Evolutionary conservation across 805 yeast species (phyloP).

Genomic region (Candida wancherniae): DNA sequence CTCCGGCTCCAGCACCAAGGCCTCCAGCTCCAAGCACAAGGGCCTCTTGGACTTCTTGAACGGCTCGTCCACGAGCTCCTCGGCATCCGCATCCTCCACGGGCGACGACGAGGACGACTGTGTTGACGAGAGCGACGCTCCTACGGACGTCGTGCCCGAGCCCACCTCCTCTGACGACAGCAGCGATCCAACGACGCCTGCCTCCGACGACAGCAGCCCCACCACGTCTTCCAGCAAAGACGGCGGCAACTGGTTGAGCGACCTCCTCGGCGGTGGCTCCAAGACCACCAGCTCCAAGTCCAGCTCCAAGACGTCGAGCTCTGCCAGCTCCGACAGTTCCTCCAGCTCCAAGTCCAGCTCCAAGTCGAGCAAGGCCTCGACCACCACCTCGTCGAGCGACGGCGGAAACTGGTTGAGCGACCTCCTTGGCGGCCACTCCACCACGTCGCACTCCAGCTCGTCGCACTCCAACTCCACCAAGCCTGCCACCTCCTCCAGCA

Average conservation of each 20-base stretch:
- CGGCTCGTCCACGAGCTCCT: no score
- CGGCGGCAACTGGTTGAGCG: no score
- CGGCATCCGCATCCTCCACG: background rate
- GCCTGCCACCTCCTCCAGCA: background rate
- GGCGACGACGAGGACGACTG: constrained; percentile 2
- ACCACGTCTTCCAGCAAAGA: constrained; percentile 7
- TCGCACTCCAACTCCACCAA: background rate
- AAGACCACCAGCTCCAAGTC: constrained; percentile 8
- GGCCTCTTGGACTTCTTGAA: constrained; percentile 2
- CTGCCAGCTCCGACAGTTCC: constrained; percentile 2
- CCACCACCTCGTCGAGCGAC: background rate
- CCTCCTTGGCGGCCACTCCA: constrained; percentile 1
- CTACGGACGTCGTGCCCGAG: constrained; percentile 11
- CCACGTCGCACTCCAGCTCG: background rate
- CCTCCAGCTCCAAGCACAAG: constrained; percentile 34
- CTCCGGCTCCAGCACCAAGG: constrained; percentile 15
- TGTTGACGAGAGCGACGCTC: no score
- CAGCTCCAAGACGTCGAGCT: background rate
- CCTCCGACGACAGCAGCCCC: constrained; percentile 2
- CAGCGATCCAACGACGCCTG: background rate
- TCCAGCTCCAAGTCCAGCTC: constrained; percentile 2
- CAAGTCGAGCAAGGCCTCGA: background rate
- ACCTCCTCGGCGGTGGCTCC: no score
- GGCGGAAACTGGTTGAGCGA: constrained; percentile 3
- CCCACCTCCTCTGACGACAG: constrained; percentile 28